Conservation (phyloP, 1,284 basidiomycete genomes). For the Irpex lacteus region DNA sequence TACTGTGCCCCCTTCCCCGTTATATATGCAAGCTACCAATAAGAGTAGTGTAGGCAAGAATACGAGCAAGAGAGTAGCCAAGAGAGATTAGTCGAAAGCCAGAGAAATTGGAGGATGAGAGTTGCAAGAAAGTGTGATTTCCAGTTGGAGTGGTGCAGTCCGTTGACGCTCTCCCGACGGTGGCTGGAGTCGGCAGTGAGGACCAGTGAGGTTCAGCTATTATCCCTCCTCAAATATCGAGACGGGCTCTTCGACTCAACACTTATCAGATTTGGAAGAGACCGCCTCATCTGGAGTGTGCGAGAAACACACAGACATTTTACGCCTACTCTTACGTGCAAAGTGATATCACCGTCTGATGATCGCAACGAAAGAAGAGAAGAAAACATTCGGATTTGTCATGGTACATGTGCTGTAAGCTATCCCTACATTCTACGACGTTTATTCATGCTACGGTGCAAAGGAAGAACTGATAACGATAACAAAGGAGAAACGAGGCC, state of each 20-base stretch:
- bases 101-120: not conserved
- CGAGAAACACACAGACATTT: too few species aligned
- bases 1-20: not conserved
- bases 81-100: not conserved
- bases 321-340: not conserved
- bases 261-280: too few species aligned
- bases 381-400: conserved; percentile 1
- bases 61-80: not conserved
- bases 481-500: not conserved
- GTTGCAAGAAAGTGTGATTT: not conserved
- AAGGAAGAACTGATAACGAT: not conserved
- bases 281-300: too few species aligned
- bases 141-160: too few species aligned
- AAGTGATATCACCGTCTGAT: not conserved
- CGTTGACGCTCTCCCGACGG: too few species aligned
- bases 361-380: not conserved
- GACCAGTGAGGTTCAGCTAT: too few species aligned
- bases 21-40: not conserved
- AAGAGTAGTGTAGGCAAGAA: not conserved
- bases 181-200: too few species aligned
- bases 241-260: too few species aligned
- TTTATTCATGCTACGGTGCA: conserved; percentile 5
- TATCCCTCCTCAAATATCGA: too few species aligned
- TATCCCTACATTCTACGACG: conserved; percentile 7
- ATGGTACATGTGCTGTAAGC: conserved; percentile 8